Evolutionary conservation across 768 basidiomycete species (phyloP), one percentile per base, ranked within the genome.

Genomic region (Phylloporus sp.): DNA sequence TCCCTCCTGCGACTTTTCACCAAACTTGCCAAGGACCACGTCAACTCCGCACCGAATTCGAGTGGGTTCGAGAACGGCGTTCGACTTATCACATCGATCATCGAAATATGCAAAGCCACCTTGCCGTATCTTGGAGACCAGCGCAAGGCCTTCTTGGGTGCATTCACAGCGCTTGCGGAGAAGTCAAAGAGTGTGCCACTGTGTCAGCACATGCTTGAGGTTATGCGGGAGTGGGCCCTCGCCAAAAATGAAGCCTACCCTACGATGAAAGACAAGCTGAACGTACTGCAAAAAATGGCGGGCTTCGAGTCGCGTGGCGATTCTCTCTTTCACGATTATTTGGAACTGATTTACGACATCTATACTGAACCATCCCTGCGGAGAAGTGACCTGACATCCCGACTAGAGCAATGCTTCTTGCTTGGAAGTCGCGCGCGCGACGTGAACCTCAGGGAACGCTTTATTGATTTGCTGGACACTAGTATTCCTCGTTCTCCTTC

Each of bases 201-300:
- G 3, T 94, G 91, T 61, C 81, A 79, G 13, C 90, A 86, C 60
- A 78, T 96, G 52, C 76, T 99, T 18, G 86, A 92, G 45, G 78
- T 97, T 46, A 79, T 88, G 39, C 78, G 86, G 38, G 84, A 85
- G 21, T 98, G 95, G 94, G 86, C 90, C n/a, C 71, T 95, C 55
- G 80, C 84, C 34, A 81, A 80, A 57, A 86, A 85, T 42, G 91
- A 96, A 46, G 75, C 83, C 2, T 88, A 87, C 62, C 94, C 94
- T 7, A 88, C 88, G 0, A 84, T 89, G 79, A 97, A 96, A 67
- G 96, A 99, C 70, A 98, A 97, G 66, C 86, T 94, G 3, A 84
- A 77, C 23, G 69, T 98, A 26, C 66, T 99, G 50, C 82, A 87
- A 59, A 90, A 89, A 63, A 94, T 99, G 92, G 76, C 79, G 6